Base-by-base conservation (phyloP, 2,329 filamentous ascomycete genomes). In the Pseudocercospora musae region DNA sequence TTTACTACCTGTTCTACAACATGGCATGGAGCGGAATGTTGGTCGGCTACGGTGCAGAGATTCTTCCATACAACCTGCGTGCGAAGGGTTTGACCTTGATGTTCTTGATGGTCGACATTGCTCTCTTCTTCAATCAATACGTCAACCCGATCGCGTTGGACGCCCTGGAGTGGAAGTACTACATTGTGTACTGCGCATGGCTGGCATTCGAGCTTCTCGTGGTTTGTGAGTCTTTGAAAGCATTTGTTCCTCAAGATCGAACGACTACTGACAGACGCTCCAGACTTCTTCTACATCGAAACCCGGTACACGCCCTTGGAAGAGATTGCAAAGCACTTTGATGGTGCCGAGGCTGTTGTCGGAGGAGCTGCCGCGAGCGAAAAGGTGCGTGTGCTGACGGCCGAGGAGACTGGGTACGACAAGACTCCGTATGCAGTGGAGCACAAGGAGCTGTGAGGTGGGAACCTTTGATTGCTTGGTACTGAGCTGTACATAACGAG, bases 61-160 rank as follows among this genome's bases (percentile, higher is more conserved):
- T 83, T 63, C 69, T 80, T 31, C 77, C 78, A 4, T 80, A 79
- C 71, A 73, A 75, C 62, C 80, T 84, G 60, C 76, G 78, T 60
- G 77, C 82, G 27, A 77, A 70, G 72, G 76, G 77, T 57, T 69
- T 79, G 70, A 75, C 79, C 7, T 67, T 83, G 23, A 77, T 79
- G 74, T 79, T 79, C 69, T 70, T 80, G 48, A 76, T 77, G 58
- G 76, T 80, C 60, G 77, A 80, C 66, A 68, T 78, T 29, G 78
- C 79, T 21, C 77, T 82, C 18, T 79, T 81, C 67, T 75, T 77
- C 64, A 77, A 77, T 68, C 70, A 73, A 54, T 78, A 73, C 63
- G 71, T 73, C 64, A 74, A 73, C 58, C 73, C 73, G 4, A 69
- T 74, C 23, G 71, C 72, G 4, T 48, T 75, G 18, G 56, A 66